Evolutionary conservation across 148 eudicot species (phyloP).

Genomic region (Rhododendron simsii): DNA sequence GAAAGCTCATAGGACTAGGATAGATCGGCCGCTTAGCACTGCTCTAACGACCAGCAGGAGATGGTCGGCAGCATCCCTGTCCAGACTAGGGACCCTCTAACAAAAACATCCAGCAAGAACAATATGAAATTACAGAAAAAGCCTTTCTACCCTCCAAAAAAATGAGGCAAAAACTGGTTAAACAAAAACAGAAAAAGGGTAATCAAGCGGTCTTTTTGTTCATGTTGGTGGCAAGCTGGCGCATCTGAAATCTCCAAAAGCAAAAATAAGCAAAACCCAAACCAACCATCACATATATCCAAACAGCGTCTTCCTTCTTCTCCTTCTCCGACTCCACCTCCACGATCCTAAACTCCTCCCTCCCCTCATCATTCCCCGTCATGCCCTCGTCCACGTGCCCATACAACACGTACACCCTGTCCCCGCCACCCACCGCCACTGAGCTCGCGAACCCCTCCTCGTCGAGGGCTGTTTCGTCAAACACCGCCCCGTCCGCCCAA

Average conservation of each 20-base stretch:
- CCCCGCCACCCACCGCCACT: slow-evolving; percentile 53
- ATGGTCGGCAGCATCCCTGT: not conserved
- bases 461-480: slow-evolving; percentile 78
- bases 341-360: slow-evolving; percentile 64
- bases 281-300: slow-evolving; percentile 70
- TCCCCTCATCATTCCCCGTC: slow-evolving; percentile 38
- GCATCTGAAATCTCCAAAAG: slow-evolving; percentile 86
- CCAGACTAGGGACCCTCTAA: not conserved
- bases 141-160: not conserved
- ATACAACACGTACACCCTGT: slow-evolving; percentile 76
- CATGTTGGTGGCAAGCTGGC: slow-evolving; percentile 49
- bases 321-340: slow-evolving; percentile 52
- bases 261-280: slow-evolving; percentile 68
- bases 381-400: slow-evolving; percentile 74
- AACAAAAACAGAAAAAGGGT: too few relatives aligned
- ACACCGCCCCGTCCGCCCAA: slow-evolving; percentile 61
- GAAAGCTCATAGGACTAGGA: not conserved
- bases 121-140: not conserved
- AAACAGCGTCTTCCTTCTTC: slow-evolving; percentile 43
- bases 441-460: slow-evolving; percentile 49
- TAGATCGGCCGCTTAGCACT: too few relatives aligned
- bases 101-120: not conserved
- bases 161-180: not conserved
- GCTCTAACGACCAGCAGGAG: too few relatives aligned
- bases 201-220: slow-evolving; percentile 44